Evolutionary conservation across 2,329 filamentous ascomycete species (phyloP), one percentile per base, ranked within the genome.

Genomic region (Fusarium euwallaceae): DNA sequence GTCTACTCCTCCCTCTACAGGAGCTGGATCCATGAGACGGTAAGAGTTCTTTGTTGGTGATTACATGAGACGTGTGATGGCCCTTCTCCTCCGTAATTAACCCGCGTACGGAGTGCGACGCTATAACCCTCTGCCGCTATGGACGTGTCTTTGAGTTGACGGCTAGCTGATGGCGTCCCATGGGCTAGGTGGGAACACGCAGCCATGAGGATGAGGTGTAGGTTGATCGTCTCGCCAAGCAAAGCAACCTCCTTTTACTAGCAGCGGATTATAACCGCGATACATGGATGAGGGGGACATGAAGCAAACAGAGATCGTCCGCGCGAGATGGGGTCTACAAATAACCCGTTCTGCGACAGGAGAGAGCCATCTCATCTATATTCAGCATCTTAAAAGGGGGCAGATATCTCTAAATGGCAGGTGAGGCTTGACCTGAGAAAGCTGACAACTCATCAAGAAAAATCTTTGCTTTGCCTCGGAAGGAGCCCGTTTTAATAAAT

Each of bases 241-340:
- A 73, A 73, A 51, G 43, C 43, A 51, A 29, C 71, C 76, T 78
- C 76, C 76, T 78, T 78, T 78, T 78, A 75, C 62, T 56, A 75
- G 65, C 67, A 75, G 61, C 64, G 66, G 64, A 63, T 67, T 75
- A 77, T 77, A 76, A 66, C 76, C 66, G 66, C 64, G 64, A 69
- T 64, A 61, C 69, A 73, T 74, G 69, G 64, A 73, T 73, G 58
- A 58, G 29, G 69, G 67, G 61, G 61, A 45, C 60, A 29, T 56
- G 59, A 58, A 66, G 71, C 66, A 75, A 78, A 76, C 69, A 62
- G 67, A 70, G 76, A 78, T 78, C 74, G 66, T 66, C 74, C 59
- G 29, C 11, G 32, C 24, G 66, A 69, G 59, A 65, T 75, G 59
- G 58, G 76, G 66, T 69, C 73, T 70, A 69, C 63, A 56, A 71